These are phyloP conservation scores for Pseudonitzschia delicatissima DNA, from an alignment of 108 stramenopile genomes.

Conservation along the genomic window DNA sequence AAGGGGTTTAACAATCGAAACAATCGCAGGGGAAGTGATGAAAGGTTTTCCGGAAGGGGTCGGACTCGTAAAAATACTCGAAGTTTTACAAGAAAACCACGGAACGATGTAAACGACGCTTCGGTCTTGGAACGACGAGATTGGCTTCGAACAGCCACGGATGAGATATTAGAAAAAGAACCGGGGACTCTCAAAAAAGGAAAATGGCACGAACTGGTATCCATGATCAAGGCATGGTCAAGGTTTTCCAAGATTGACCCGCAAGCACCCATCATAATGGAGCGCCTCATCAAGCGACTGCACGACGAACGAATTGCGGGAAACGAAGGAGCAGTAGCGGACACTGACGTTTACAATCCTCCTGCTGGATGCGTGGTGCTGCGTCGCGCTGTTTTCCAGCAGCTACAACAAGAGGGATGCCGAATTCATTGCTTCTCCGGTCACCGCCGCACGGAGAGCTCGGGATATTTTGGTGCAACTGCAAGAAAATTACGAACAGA, in stretches of 20 bases:
- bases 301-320: conserved; percentile 29
- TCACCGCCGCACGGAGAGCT: conserved; percentile 34
- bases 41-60: not conserved
- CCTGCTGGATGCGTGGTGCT: conserved; percentile 42
- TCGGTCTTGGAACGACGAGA: not conserved
- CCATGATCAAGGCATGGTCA: conserved; percentile 49
- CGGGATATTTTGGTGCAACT: conserved; percentile 34
- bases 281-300: conserved; percentile 37
- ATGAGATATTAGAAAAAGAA: conserved; percentile 18
- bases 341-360: conserved; percentile 35
- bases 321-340: conserved; percentile 21
- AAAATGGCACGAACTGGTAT: conserved; percentile 54
- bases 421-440: not conserved
- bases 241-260: conserved; percentile 26
- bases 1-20: no score
- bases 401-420: not conserved
- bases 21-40: not conserved
- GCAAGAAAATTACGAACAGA: conserved; percentile 27
- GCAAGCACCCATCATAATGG: conserved; percentile 37
- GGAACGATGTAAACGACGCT: conserved; percentile 4
- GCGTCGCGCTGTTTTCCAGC: conserved; percentile 31
- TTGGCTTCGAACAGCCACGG: conserved; percentile 35
- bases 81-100: not conserved
- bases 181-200: conserved; percentile 38
- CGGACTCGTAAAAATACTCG: not conserved